Evolutionary conservation across 306 rosid species (phyloP).

Genomic region (Trifolium dubium): DNA sequence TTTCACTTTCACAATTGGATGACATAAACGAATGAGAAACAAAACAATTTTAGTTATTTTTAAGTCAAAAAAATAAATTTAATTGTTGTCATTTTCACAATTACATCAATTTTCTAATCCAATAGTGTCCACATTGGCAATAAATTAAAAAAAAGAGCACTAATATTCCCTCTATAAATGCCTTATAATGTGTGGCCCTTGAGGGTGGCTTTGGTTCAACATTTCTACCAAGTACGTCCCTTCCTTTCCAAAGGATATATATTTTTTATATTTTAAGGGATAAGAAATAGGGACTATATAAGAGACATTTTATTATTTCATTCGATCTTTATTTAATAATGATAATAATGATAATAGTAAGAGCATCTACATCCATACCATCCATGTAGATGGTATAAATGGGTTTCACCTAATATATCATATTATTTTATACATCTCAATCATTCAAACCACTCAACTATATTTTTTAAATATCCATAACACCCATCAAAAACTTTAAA

Average conservation of each 20-base stretch:
- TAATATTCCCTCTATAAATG: slow-evolving; percentile 46
- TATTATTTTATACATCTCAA: too few species aligned
- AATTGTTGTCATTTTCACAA: slow-evolving; percentile 46
- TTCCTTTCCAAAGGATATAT: slow-evolving; percentile 35
- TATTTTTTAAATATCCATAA: too few species aligned
- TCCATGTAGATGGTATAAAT: too few species aligned
- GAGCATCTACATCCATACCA: too few species aligned
- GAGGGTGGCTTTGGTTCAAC: slow-evolving; percentile 49
- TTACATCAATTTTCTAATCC: slow-evolving; percentile 37
- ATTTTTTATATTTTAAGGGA: slow-evolving; percentile 5
- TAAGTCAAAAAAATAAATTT: too few species aligned
- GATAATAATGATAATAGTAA: too few species aligned
- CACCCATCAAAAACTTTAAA: too few species aligned
- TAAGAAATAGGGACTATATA: slow-evolving; percentile 61
- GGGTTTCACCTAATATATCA: too few species aligned
- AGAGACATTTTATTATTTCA: slow-evolving; percentile 62
- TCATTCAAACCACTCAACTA: too few species aligned
- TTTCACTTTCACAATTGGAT: slow-evolving; percentile 39
- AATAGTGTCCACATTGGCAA: slow-evolving; percentile 47
- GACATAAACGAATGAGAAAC: slow-evolving; percentile 23
- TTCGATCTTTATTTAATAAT: slow-evolving; percentile 60
- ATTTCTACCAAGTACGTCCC: slow-evolving; percentile 46
- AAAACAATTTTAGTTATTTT: slow-evolving; percentile 34
- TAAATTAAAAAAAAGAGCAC: slow-evolving; percentile 63
- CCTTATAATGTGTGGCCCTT: slow-evolving; percentile 56